Evolutionary conservation across 2,329 filamentous ascomycete species (phyloP).

Genomic region (Sphaerulina populicola): DNA sequence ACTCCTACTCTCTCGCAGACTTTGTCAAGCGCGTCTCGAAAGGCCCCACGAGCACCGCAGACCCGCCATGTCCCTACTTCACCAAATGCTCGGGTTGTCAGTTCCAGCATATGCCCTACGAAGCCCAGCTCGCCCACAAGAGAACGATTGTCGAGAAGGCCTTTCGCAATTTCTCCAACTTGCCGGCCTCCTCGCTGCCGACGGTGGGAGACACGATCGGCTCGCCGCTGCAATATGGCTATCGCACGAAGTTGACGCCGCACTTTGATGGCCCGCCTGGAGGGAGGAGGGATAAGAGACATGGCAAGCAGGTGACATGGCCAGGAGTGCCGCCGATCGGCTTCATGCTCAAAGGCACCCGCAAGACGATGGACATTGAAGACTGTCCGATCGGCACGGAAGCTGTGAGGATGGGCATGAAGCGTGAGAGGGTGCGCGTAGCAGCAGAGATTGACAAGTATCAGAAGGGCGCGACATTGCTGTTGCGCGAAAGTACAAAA

Average conservation of each 20-base stretch:
- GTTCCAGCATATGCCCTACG: slow-evolving; percentile 92
- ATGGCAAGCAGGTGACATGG: slow-evolving; percentile 51
- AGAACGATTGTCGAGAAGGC: slow-evolving; percentile 80
- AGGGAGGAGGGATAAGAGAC: slow-evolving; percentile 40
- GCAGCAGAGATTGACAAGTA: slow-evolving; percentile 61
- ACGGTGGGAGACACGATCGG: slow-evolving; percentile 74
- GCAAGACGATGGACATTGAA: slow-evolving; percentile 82
- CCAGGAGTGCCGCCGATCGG: slow-evolving; percentile 68
- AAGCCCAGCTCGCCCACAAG: slow-evolving; percentile 78
- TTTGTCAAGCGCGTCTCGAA: slow-evolving; percentile 69
- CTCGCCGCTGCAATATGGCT: slow-evolving; percentile 83
- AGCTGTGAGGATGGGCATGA: slow-evolving; percentile 71
- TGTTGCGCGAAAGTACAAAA: slow-evolving; percentile 76
- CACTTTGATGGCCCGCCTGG: slow-evolving; percentile 77
- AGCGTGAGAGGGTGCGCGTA: slow-evolving; percentile 68
- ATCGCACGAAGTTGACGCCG: slow-evolving; percentile 92
- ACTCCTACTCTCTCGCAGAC: slow-evolving; percentile 69
- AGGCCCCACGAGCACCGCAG: slow-evolving; percentile 67
- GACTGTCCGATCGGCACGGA: slow-evolving; percentile 93
- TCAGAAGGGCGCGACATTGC: slow-evolving; percentile 72
- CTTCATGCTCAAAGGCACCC: slow-evolving; percentile 78
- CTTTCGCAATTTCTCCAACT: slow-evolving; percentile 79
- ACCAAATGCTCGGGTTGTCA: slow-evolving; percentile 82
- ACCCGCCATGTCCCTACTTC: slow-evolving; percentile 77
- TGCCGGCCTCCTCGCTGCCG: slow-evolving; percentile 68